Evolutionary conservation across 208 protist species (phyloP).

Genomic region (Trypanosoma cruzi): DNA sequence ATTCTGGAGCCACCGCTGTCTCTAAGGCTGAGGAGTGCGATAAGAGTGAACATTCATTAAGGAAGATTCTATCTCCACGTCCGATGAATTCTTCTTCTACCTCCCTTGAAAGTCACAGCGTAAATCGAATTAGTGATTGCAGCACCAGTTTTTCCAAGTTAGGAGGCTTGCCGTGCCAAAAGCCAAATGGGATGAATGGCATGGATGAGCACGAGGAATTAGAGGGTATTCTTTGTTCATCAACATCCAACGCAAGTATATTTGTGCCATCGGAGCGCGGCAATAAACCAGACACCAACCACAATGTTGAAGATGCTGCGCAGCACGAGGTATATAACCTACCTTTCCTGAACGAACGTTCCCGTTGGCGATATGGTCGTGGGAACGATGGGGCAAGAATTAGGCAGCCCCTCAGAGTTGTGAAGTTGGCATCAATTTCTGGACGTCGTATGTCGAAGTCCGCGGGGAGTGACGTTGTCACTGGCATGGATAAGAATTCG

Average conservation of each 20-base stretch:
- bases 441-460: neutral
- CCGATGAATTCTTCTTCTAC: neutral
- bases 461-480: neutral
- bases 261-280: neutral
- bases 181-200: neutral
- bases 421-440: neutral
- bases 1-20: neutral
- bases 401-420: conserved; percentile 1
- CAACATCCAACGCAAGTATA: neutral
- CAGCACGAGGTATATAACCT: neutral
- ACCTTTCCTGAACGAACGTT: neutral
- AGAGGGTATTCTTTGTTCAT: neutral
- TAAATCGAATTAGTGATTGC: neutral
- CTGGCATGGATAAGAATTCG: neutral
- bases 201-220: neutral
- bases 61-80: neutral
- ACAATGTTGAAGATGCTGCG: neutral
- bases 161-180: neutral
- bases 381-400: conserved; percentile 1
- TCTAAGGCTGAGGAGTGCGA: neutral
- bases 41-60: neutral
- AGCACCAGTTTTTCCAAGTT: neutral
- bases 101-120: neutral
- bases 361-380: neutral
- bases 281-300: neutral